Evolutionary conservation across 1,139 yeast genomes (phyloP), one percentile per base, ranked within the genome.

Genomic region (Maudiozyma humilis): DNA sequence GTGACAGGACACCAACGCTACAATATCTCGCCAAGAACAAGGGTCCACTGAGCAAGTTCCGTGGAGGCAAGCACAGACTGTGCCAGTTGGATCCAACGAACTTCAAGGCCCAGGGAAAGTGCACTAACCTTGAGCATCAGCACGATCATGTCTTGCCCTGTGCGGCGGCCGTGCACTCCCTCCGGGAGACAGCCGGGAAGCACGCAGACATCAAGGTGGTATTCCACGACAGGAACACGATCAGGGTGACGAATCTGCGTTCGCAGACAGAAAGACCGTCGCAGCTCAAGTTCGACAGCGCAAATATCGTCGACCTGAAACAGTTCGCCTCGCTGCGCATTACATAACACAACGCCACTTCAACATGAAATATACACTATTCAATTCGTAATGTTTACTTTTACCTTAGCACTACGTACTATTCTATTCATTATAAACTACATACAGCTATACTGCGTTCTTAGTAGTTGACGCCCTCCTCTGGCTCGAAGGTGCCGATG

Each of bases 401-500:
- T n/a, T n/a, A n/a, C n/a, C n/a, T n/a, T n/a, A n/a, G n/a, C n/a
- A n/a, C n/a, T n/a, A n/a, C n/a, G n/a, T n/a, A n/a, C n/a, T n/a
- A n/a, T 23, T 23, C 27, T 19, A 12, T 35, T n/a, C 29, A 16
- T 17, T 34, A 34, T 7, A 8, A 34, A 34, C 18, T 15, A 15
- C 10, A 16, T 10, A 34, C 36, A 14, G 18, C 13, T 17, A 17
- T 6, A 17, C 20, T 6, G 25, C 5, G n/a, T 34, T 34, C 33
- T 15, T 36, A 36, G 17, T 36, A 36, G 13, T 60, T 60, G 17
- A 60, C 60, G 43, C 62, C 63, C 4, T 62, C 55, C 43, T 60
- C 67, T 10, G 67, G 59, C 8, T 68, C 72, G 45, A 82, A 68
- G 7, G 73, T 67, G 2, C 93, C 94, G 19, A 83, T 82, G 23